Base-by-base conservation (phyloP, 805 yeast genomes). In the Ogataea methylovora region DNA sequence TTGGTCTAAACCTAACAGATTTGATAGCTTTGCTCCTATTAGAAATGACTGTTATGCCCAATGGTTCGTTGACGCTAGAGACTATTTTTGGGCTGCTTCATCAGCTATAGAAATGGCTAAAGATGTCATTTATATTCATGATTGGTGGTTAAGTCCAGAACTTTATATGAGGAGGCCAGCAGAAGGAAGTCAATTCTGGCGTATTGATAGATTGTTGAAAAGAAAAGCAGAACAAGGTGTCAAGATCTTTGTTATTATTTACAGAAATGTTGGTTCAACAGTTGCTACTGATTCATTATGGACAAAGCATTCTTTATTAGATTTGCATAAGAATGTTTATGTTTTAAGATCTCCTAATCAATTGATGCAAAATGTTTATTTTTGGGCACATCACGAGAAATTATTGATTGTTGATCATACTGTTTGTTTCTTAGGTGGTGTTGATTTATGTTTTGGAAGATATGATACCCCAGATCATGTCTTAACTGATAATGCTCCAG, bases 311-410 rank as follows among this genome's bases (percentile, higher is more conserved):
- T 86, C 97, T 0, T 68, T 92, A 50, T 67, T 94, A 33, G 86
- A 83, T 35, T 63, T 92, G 27, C 87, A 90, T 56, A 79, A 77
- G 18, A 92, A 92, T 51, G 76, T 92, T 33, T 90, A 84, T 57
- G 87, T 90, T 11, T 72, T 92, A 40, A 73, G 99, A 46, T 88
- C 97, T 1, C 99, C 99, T 5, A 88, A 92, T 47, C 99, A 92
- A 55, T 74, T 92, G 54, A 61, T 85, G 35, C 97, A 92, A 53
- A 84, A 85, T 45, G 90, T 96, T 0, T 83, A 78, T 49, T 94
- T 92, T 54, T 92, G 98, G 98, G 98, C 99, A 0, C 99, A 92
- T 62, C 99, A 92, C 61, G 99, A 92, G 51, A 92, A 92, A 51
- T 57, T 92, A 37, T 77, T 88, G 40, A 72, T 92, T 24, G 65